Evolutionary conservation across 1,284 basidiomycete genomes (phyloP).

Genomic region (Ceratorhiza oryzae-sativae): DNA sequence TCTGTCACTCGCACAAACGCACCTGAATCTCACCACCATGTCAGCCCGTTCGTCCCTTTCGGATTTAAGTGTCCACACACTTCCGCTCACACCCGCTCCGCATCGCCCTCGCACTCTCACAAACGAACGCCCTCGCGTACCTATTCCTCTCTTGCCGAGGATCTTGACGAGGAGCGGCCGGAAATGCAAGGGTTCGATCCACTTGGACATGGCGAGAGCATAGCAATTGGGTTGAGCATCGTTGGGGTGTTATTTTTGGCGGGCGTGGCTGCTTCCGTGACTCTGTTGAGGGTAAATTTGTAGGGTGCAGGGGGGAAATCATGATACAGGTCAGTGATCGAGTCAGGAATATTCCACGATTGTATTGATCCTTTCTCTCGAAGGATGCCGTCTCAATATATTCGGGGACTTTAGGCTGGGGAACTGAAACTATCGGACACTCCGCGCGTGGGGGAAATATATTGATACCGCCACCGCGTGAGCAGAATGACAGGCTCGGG

Average conservation of each 20-base stretch:
- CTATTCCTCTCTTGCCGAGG: conserved; percentile 16
- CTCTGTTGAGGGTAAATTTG: conserved; percentile 20
- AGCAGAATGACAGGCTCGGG: background rate
- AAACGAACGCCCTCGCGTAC: conserved; percentile 23
- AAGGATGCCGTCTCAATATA: background rate
- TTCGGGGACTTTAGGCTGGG: background rate
- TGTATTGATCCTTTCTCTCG: background rate
- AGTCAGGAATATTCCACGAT: background rate
- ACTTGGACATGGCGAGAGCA: conserved; percentile 19
- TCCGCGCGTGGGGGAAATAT: background rate
- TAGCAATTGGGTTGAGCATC: conserved; percentile 25
- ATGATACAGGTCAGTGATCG: too few species aligned
- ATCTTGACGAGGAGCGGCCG: background rate
- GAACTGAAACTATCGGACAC: background rate
- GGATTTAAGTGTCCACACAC: conserved; percentile 32
- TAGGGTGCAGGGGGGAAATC: background rate
- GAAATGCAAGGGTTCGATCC: conserved; percentile 16
- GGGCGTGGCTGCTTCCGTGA: conserved; percentile 15
- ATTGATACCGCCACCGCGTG: conserved; percentile 3
- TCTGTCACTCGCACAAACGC: too few species aligned
- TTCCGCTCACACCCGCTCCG: conserved; percentile 30
- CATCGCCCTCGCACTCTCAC: background rate
- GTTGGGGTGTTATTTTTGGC: conserved; percentile 15
- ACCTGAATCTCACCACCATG: conserved; percentile 18
- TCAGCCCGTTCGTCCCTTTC: conserved; percentile 26